phyloP scores from a whole-genome alignment of 192 early-diverging fungal species.

The Dimargaris verticillata region DNA sequence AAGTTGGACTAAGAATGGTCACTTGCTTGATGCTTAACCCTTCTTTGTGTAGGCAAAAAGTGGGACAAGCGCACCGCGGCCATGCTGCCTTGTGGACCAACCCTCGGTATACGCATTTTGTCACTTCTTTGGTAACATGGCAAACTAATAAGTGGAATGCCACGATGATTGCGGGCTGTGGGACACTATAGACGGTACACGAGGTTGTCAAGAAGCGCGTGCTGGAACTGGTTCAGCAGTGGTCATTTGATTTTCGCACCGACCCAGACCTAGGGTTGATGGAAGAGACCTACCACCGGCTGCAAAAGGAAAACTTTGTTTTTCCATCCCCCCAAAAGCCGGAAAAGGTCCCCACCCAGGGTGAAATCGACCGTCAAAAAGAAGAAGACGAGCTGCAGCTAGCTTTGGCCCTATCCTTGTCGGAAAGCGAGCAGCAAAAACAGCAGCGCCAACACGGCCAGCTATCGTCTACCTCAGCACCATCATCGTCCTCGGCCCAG shows the following conservation, averaged over 20 bases:
- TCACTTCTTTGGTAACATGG: too few relatives aligned
- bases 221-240: conserved; percentile 78
- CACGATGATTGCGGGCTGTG: too few relatives aligned
- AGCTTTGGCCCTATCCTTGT: conserved; percentile 79
- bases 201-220: conserved; percentile 63
- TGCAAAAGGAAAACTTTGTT: conserved; percentile 21
- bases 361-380: conserved; percentile 66
- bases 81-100: too few relatives aligned
- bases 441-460: conserved; percentile 9
- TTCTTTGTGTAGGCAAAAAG: neutral
- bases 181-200: conserved; percentile 36
- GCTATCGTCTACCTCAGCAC: conserved; percentile 15
- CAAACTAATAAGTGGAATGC: too few relatives aligned
- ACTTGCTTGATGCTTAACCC: neutral
- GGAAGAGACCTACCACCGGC: conserved; percentile 47
- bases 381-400: conserved; percentile 91
- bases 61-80: too few relatives aligned
- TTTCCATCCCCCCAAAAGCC: conserved; percentile 68
- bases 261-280: conserved; percentile 67
- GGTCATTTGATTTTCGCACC: conserved; percentile 68
- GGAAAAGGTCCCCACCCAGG: conserved; percentile 51
- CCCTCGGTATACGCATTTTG: too few relatives aligned
- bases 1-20: neutral
- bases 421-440: conserved; percentile 32
- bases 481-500: conserved; percentile 13